phyloP scores from a whole-genome alignment of 2,329 filamentous ascomycete species.

The Colletotrichum sp. region DNA sequence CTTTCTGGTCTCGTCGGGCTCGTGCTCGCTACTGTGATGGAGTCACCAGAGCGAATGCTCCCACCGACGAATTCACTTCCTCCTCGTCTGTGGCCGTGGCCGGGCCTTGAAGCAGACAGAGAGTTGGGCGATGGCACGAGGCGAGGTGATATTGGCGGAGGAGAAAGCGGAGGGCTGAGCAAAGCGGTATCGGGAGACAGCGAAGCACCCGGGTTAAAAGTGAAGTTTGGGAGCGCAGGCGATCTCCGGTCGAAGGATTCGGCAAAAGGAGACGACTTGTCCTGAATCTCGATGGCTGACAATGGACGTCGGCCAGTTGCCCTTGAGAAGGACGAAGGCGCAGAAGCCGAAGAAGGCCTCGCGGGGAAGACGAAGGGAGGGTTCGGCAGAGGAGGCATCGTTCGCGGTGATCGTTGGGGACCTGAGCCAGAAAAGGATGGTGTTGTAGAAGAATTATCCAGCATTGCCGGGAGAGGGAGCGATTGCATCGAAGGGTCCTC shows the following conservation, averaged over 20 bases:
- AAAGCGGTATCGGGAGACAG: conserved; percentile 40
- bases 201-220: conserved; percentile 57
- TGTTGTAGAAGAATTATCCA: conserved; percentile 28
- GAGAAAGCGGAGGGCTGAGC: conserved; percentile 62
- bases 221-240: conserved; percentile 57
- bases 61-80: conserved; percentile 89
- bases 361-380: conserved; percentile 70
- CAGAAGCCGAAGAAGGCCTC: conserved; percentile 49
- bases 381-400: conserved; percentile 58
- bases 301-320: conserved; percentile 55
- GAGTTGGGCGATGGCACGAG: conserved; percentile 54
- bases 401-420: conserved; percentile 38
- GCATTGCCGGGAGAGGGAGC: conserved; percentile 30
- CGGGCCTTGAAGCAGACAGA: conserved; percentile 52
- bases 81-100: conserved; percentile 78
- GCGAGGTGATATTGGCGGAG: conserved; percentile 46
- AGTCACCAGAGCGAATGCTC: conserved; percentile 62
- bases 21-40: conserved; percentile 67
- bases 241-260: conserved; percentile 33
- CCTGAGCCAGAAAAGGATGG: conserved; percentile 29
- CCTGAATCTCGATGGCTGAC: conserved; percentile 56
- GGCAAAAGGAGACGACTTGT: conserved; percentile 30
- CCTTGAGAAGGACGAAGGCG: conserved; percentile 53
- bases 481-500: conserved; percentile 25
- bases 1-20: conserved; percentile 71